Evolutionary conservation across 495 filamentous ascomycete genomes (phyloP).

Genomic region (Penicillium steckii): DNA sequence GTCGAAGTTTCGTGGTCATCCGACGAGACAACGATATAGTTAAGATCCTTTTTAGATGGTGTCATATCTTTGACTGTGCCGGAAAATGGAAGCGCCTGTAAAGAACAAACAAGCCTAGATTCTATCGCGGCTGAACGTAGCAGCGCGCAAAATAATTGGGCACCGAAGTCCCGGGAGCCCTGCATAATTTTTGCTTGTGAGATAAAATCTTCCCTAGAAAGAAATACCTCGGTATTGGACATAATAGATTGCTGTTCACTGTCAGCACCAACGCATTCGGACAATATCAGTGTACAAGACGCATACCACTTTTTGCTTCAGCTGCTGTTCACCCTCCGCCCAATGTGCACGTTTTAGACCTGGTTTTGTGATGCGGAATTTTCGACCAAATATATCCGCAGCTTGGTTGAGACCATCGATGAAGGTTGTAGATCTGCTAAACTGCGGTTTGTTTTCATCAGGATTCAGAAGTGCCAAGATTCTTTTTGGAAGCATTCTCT

Average conservation of each 20-base stretch:
- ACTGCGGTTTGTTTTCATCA: conserved; percentile 62
- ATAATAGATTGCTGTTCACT: conserved; percentile 34
- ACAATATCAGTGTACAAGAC: not conserved
- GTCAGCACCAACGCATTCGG: not conserved
- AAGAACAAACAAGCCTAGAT: conserved; percentile 87
- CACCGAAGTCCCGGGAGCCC: conserved; percentile 86
- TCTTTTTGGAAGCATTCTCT: conserved; percentile 58
- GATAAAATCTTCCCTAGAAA: conserved; percentile 69
- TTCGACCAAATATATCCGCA: conserved; percentile 61
- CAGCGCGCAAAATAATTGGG: conserved; percentile 85
- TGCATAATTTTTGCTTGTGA: conserved; percentile 60
- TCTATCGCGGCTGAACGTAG: conserved; percentile 75
- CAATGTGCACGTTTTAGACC: conserved; percentile 71
- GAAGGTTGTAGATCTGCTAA: conserved; percentile 67
- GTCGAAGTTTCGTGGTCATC: conserved; percentile 35
- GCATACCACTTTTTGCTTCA: conserved; percentile 53
- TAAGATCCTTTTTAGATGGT: conserved; percentile 33
- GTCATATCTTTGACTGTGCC: conserved; percentile 53
- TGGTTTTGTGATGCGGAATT: conserved; percentile 66
- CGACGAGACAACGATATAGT: conserved; percentile 40
- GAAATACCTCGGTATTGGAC: conserved; percentile 37
- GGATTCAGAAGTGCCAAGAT: conserved; percentile 63
- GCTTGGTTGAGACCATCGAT: conserved; percentile 73
- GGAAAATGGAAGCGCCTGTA: conserved; percentile 77
- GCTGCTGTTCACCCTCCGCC: conserved; percentile 60